These are phyloP conservation scores for Claviceps sorghi DNA, from an alignment of 2,329 filamentous ascomycete genomes.

Conservation along the genomic window DNA sequence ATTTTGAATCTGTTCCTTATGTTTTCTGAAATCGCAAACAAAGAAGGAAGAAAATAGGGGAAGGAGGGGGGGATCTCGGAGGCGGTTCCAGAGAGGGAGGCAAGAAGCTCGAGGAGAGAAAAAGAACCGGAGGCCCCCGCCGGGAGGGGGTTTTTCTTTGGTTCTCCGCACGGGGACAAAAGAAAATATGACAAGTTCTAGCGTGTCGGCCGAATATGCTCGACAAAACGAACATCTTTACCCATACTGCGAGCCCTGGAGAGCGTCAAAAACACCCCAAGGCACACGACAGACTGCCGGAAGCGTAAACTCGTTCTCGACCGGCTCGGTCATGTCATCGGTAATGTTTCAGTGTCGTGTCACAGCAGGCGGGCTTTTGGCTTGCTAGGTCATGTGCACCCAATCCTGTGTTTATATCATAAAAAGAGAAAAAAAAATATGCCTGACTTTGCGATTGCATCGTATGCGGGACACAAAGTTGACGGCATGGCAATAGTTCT, in stretches of 20 bases:
- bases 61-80: too few relatives aligned
- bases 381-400: neutral
- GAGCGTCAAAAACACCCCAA: neutral
- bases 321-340: neutral
- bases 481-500: neutral
- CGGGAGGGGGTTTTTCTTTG: too few relatives aligned
- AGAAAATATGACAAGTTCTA: neutral
- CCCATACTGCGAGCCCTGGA: neutral
- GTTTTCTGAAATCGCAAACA: too few relatives aligned
- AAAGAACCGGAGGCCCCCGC: neutral
- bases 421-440: neutral
- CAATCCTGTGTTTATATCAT: neutral
- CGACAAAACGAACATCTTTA: neutral
- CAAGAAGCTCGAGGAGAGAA: neutral
- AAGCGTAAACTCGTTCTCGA: neutral
- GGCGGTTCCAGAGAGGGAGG: neutral
- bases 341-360: neutral
- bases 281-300: conserved; percentile 3
- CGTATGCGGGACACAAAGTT: neutral
- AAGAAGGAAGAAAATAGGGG: too few relatives aligned
- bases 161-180: neutral
- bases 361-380: neutral
- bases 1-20: neutral
- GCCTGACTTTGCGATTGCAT: neutral
- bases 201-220: neutral